A percentile compares a stretch with the other conserved stretches of the same genome.
Evolutionary conservation across 2,329 filamentous ascomycete genomes (phyloP).

Genomic region (Daldinia eschscholtzii): DNA sequence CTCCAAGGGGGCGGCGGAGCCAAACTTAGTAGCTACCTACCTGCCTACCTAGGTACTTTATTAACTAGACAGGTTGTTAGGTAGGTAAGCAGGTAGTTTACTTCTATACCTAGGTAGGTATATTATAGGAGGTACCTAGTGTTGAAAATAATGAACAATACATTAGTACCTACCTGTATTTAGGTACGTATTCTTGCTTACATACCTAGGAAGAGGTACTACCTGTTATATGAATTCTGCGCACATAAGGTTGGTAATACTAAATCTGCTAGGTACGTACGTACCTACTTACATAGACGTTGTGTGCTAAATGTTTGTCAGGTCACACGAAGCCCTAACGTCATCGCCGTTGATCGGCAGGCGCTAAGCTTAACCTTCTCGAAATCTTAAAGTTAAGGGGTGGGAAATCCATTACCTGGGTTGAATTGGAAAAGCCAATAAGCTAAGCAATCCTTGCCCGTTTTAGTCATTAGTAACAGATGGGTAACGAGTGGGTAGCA

Average conservation of each 20-base stretch:
- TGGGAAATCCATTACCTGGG: neutral
- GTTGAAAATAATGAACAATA: neutral
- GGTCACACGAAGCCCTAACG: constrained; percentile 29
- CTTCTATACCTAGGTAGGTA: neutral
- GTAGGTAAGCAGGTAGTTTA: too few relatives aligned
- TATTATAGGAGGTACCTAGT: too few relatives aligned
- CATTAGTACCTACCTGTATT: neutral
- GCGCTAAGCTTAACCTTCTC: constrained; percentile 37
- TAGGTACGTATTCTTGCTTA: too few relatives aligned
- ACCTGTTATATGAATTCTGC: too few relatives aligned
- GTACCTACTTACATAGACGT: neutral
- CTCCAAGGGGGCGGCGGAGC: constrained; percentile 2
- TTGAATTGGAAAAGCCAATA: constrained; percentile 4
- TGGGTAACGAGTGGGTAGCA: too few relatives aligned
- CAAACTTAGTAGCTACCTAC: constrained; percentile 6
- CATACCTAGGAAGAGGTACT: too few relatives aligned
- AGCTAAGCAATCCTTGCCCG: neutral
- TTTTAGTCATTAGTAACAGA: neutral
- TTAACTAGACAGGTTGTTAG: too few relatives aligned
- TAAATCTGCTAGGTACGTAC: neutral
- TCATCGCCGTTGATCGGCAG: constrained; percentile 33
- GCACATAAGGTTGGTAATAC: too few relatives aligned
- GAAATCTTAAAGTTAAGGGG: constrained; percentile 37
- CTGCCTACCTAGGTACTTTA: too few relatives aligned
- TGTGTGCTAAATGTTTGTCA: neutral